A percentile compares a stretch with the other conserved stretches of the same genome.
phyloP scores from a whole-genome alignment of 306 rosid genomes.

The Rosa multiflora region DNA sequence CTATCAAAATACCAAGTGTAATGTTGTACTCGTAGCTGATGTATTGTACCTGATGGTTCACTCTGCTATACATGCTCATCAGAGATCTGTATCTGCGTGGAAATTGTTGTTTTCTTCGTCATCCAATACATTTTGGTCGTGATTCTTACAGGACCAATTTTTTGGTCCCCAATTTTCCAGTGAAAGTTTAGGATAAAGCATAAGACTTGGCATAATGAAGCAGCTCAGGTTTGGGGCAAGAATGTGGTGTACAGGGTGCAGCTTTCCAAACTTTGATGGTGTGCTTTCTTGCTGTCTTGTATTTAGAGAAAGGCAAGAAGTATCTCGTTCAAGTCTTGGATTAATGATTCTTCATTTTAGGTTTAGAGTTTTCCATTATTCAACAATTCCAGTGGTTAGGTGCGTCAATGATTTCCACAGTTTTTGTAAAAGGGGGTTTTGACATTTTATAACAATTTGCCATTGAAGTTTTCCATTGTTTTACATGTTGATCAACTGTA shows the following conservation, averaged over 20 bases:
- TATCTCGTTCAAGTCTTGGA: conserved; percentile 37
- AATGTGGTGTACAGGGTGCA: conserved; percentile 73
- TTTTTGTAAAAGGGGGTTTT: conserved; percentile 53
- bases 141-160: conserved; percentile 38
- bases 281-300: conserved; percentile 51
- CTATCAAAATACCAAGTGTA: conserved; percentile 89
- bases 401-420: conserved; percentile 40
- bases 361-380: conserved; percentile 34
- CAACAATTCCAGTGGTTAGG: conserved; percentile 43
- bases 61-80: conserved; percentile 21
- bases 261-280: conserved; percentile 48
- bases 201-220: conserved; percentile 32
- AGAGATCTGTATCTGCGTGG: conserved; percentile 48
- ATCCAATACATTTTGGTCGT: conserved; percentile 33
- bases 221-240: conserved; percentile 29
- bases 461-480: conserved; percentile 14
- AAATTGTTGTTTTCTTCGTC: conserved; percentile 42
- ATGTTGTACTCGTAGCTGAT: conserved; percentile 6
- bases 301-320: conserved; percentile 37
- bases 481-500: conserved; percentile 35
- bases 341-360: conserved; percentile 34
- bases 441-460: conserved; percentile 2
- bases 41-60: conserved; percentile 17
- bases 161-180: conserved; percentile 37
- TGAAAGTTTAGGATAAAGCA: conserved; percentile 31